Evolutionary conservation across 108 stramenopile genomes (phyloP).

Genomic region (Aurantiochytrium sp.): DNA sequence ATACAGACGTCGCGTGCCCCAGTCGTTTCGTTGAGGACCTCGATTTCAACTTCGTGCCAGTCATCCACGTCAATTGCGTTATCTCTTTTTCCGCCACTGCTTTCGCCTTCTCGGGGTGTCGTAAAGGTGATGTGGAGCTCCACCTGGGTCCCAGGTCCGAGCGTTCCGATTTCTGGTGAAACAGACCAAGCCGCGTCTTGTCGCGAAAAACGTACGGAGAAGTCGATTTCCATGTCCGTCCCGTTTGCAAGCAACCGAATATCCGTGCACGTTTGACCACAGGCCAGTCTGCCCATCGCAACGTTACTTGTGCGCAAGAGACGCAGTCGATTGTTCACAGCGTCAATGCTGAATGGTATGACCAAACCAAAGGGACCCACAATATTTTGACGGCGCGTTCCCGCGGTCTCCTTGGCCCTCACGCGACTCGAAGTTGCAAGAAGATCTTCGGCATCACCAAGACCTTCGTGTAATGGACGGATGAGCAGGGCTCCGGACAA

Average conservation of each 20-base stretch:
- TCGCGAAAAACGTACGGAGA: neutral
- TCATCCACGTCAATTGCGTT: too few relatives aligned
- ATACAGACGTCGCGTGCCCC: neutral
- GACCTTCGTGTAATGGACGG: neutral
- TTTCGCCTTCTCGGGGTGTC: neutral
- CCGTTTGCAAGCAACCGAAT: neutral
- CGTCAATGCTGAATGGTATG: neutral
- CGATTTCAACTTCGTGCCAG: neutral
- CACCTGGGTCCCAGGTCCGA: neutral
- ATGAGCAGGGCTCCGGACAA: neutral
- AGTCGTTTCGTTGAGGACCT: neutral
- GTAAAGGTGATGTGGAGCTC: neutral
- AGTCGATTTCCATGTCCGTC: neutral
- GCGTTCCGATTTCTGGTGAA: neutral
- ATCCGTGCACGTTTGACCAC: neutral
- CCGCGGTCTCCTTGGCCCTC: neutral
- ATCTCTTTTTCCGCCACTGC: too few relatives aligned
- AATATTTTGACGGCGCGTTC: neutral
- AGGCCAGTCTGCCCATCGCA: neutral
- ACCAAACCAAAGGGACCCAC: neutral
- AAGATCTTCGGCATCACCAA: neutral
- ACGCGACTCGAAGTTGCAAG: too few relatives aligned
- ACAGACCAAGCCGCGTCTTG: neutral
- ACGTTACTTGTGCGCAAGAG: neutral
- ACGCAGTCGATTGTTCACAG: neutral